A percentile compares a stretch with the other conserved stretches of the same genome.
phyloP scores from a whole-genome alignment of 176 grass and related monocot species.

The Canna indica region DNA sequence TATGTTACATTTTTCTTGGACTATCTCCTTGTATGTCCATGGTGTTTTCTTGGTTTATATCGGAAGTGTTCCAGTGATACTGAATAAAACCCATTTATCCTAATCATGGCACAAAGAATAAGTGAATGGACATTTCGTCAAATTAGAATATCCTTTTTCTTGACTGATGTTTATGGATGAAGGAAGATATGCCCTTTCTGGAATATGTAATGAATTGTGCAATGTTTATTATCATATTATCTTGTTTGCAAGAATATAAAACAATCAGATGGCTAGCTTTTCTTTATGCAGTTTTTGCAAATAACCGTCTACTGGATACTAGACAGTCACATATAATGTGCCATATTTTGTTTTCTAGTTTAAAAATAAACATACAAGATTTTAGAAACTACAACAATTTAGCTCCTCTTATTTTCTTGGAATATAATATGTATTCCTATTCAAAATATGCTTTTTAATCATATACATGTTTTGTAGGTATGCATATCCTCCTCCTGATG shows the following conservation, averaged over 20 bases:
- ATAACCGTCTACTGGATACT: too few relatives aligned
- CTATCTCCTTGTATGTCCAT: background rate
- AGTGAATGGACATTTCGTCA: too few relatives aligned
- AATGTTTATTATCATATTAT: too few relatives aligned
- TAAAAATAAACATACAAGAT: background rate
- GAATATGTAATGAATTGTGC: too few relatives aligned
- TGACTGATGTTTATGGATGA: too few relatives aligned
- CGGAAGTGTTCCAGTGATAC: background rate
- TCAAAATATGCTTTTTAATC: background rate
- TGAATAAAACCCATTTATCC: background rate
- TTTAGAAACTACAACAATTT: background rate
- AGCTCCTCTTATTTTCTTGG: background rate
- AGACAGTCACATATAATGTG: too few relatives aligned
- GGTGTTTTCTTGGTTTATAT: background rate
- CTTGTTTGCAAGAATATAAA: too few relatives aligned
- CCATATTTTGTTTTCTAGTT: too few relatives aligned
- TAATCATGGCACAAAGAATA: background rate
- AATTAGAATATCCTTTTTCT: too few relatives aligned
- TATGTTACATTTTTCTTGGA: background rate
- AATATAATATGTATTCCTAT: background rate
- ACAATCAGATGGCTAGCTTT: too few relatives aligned
- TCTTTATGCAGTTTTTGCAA: background rate
- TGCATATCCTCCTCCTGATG: constrained; percentile 80
- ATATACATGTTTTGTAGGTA: constrained; percentile 43
- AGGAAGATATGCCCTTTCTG: too few relatives aligned